These are phyloP conservation scores for Cyclotella distinguenda DNA, from an alignment of 108 stramenopile species.

Conservation along the genomic window DNA sequence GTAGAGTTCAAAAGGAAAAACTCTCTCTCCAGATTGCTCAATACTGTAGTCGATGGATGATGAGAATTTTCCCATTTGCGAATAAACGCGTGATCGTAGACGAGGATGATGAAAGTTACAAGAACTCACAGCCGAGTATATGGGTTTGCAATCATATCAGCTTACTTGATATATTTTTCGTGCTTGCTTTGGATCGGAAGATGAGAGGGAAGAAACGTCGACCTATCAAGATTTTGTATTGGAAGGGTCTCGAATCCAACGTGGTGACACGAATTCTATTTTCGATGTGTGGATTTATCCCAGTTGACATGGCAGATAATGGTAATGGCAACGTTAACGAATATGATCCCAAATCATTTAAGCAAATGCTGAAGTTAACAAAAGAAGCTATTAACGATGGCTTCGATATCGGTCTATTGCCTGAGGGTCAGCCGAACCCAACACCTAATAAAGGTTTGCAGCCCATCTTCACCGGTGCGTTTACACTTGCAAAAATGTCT, in stretches of 20 bases:
- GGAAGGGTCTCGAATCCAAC: constrained; percentile 85
- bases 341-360: constrained; percentile 78
- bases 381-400: constrained; percentile 83
- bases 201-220: constrained; percentile 74
- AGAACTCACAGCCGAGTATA: constrained; percentile 60
- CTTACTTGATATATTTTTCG: constrained; percentile 80
- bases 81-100: constrained; percentile 41
- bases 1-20: constrained; percentile 48
- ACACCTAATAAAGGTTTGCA: constrained; percentile 71
- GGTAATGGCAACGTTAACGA: constrained; percentile 76
- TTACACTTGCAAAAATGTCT: constrained; percentile 75
- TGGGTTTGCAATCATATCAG: constrained; percentile 89
- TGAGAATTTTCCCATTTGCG: constrained; percentile 83
- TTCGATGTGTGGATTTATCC: constrained; percentile 83
- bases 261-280: constrained; percentile 71
- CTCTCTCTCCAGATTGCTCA: constrained; percentile 56
- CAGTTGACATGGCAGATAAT: constrained; percentile 85
- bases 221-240: constrained; percentile 87
- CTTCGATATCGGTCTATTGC: constrained; percentile 85
- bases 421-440: constrained; percentile 89
- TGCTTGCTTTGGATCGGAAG: constrained; percentile 66
- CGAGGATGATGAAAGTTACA: constrained; percentile 32
- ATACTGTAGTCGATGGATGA: constrained; percentile 80
- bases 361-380: constrained; percentile 58
- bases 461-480: constrained; percentile 81